Conservation (phyloP, 148 eudicot species). For the Cornus controversa region DNA sequence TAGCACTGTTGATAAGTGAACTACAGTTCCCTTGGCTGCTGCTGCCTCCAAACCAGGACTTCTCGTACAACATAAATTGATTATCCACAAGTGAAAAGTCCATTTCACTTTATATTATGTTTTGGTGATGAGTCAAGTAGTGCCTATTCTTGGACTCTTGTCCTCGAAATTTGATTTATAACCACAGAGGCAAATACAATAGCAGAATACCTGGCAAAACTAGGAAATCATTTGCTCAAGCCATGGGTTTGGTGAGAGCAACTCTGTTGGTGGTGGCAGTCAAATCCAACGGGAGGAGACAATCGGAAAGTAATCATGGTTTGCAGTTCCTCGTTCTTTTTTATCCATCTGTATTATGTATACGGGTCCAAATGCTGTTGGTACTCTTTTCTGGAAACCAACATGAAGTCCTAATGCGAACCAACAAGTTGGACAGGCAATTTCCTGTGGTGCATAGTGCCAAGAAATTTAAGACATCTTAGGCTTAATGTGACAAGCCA, state of each 20-base stretch:
- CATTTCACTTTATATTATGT: too few species aligned
- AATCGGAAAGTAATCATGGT: not conserved
- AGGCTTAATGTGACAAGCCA: not conserved
- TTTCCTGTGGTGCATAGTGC: slow-evolving; percentile 3
- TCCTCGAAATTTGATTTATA: not conserved
- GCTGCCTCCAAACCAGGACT: too few species aligned
- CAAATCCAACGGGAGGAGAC: not conserved
- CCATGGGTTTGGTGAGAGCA: not conserved
- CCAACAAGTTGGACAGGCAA: slow-evolving; percentile 1
- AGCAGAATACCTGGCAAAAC: not conserved
- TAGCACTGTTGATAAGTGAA: too few species aligned
- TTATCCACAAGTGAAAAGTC: too few species aligned
- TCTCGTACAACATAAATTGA: too few species aligned
- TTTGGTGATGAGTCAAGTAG: too few species aligned
- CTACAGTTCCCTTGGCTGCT: too few species aligned
- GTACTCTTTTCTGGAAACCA: not conserved
- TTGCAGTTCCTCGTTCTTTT: not conserved
- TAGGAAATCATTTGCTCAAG: not conserved
- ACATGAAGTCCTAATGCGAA: not conserved
- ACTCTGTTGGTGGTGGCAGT: not conserved
- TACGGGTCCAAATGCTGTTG: not conserved
- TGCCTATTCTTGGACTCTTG: too few species aligned
- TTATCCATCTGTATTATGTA: not conserved
- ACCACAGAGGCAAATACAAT: not conserved
- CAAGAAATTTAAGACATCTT: slow-evolving; percentile 4